Evolutionary conservation across 2,329 filamentous ascomycete species (phyloP).

Genomic region (Aureobasidium leucospermi): DNA sequence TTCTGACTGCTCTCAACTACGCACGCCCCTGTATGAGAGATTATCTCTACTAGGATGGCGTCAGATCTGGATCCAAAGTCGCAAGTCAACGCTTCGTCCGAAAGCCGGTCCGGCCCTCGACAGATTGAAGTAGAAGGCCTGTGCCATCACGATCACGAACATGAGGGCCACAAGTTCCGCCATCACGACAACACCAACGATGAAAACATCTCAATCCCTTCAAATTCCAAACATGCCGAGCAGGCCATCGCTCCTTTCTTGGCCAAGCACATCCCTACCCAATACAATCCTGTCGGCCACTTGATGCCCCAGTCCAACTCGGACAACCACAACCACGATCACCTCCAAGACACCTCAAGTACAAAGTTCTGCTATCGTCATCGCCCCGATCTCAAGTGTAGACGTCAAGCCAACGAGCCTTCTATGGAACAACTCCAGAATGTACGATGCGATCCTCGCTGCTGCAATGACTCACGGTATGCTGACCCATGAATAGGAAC

Average conservation of each 20-base stretch:
- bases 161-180: constrained; percentile 21
- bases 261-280: constrained; percentile 77
- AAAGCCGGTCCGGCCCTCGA: neutral
- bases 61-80: neutral
- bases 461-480: neutral
- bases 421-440: constrained; percentile 94
- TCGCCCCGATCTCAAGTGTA: constrained; percentile 86
- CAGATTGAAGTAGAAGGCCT: constrained; percentile 20
- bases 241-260: constrained; percentile 83
- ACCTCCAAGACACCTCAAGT: constrained; percentile 22
- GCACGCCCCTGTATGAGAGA: neutral
- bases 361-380: constrained; percentile 96
- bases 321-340: constrained; percentile 24
- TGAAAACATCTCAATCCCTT: constrained; percentile 33
- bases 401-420: constrained; percentile 84
- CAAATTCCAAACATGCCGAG: constrained; percentile 56
- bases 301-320: constrained; percentile 21
- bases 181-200: constrained; percentile 20
- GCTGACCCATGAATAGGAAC: constrained; percentile 48
- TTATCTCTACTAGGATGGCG: constrained; percentile 3
- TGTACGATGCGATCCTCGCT: constrained; percentile 37
- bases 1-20: neutral
- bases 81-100: neutral
- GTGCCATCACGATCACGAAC: constrained; percentile 28
- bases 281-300: constrained; percentile 71